Percentiles rank a stretch among this genome's conserved stretches.
Evolutionary conservation across 768 basidiomycete species (phyloP).

Genomic region (Phanerochaete sordida): DNA sequence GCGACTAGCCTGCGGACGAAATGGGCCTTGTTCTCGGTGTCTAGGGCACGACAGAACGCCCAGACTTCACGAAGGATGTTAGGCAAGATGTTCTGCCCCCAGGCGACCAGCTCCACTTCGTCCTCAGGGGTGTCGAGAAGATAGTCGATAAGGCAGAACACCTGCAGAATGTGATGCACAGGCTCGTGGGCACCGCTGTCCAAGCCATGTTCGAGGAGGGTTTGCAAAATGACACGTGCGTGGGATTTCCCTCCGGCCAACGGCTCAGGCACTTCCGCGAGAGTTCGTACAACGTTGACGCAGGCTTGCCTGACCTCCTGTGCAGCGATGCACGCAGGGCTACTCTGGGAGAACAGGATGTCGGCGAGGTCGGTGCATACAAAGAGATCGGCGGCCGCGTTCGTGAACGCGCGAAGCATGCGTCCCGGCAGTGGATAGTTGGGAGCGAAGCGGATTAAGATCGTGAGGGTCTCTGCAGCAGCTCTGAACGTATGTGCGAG

Average conservation of each 20-base stretch:
- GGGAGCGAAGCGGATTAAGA: constrained; percentile 46
- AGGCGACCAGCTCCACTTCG: constrained; percentile 35
- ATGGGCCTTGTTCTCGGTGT: constrained; percentile 49
- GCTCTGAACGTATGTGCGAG: constrained; percentile 55
- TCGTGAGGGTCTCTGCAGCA: constrained; percentile 47
- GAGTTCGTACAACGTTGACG: constrained; percentile 41
- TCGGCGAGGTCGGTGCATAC: constrained; percentile 47
- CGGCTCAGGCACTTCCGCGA: constrained; percentile 33
- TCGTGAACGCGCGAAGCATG: constrained; percentile 40
- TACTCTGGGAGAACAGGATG: constrained; percentile 35
- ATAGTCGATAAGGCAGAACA: constrained; percentile 53
- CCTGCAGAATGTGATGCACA: constrained; percentile 49
- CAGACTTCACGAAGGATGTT: constrained; percentile 50
- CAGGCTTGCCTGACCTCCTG: constrained; percentile 46
- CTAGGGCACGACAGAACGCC: constrained; percentile 53
- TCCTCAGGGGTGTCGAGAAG: constrained; percentile 42
- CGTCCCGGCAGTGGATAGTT: constrained; percentile 50
- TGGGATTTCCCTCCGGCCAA: constrained; percentile 35
- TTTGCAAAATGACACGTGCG: constrained; percentile 51
- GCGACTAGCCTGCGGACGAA: constrained; percentile 52
- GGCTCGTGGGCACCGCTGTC: constrained; percentile 47
- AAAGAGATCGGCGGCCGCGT: constrained; percentile 51
- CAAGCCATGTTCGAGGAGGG: constrained; percentile 50
- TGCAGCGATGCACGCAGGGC: constrained; percentile 39
- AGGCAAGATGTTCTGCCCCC: constrained; percentile 56